These are phyloP conservation scores for Saccharum spontaneum DNA, from an alignment of 176 grass and related monocot genomes.

Conservation along the genomic window DNA sequence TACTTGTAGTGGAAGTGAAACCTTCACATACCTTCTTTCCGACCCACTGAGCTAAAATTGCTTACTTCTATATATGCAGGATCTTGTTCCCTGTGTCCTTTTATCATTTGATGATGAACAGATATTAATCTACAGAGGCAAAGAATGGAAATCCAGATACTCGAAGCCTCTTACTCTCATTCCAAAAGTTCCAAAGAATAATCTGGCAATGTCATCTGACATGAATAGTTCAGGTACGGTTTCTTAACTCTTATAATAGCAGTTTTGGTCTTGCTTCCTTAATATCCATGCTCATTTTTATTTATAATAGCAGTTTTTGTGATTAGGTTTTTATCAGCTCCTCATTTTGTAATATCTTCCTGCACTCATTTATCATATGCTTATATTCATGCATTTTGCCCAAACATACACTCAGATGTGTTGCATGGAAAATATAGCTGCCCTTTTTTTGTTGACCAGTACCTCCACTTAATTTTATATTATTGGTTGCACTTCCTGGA, in stretches of 20 bases:
- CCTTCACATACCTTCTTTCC: not conserved
- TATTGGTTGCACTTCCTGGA: not conserved
- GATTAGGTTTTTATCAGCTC: constrained; percentile 4
- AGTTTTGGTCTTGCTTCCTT: not conserved
- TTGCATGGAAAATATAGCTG: not conserved
- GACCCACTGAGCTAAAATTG: constrained; percentile 10
- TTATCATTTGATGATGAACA: constrained; percentile 92
- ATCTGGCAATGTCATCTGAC: constrained; percentile 35
- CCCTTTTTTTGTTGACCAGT: not conserved
- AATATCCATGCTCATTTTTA: constrained; percentile 7
- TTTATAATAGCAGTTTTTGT: not conserved
- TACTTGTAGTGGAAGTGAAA: constrained; percentile 21
- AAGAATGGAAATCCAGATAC: constrained; percentile 90
- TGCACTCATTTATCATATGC: not conserved
- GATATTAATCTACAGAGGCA: constrained; percentile 88
- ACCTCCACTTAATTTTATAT: not conserved
- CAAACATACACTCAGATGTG: not conserved
- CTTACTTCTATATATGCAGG: constrained; percentile 56
- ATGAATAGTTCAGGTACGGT: constrained; percentile 57
- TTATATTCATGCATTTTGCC: not conserved
- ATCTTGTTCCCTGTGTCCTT: constrained; percentile 90
- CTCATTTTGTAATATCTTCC: constrained; percentile 12
- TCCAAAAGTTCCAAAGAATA: constrained; percentile 43
- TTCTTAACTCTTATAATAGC: not conserved
- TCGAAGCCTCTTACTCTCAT: constrained; percentile 40